Evolutionary conservation across 306 rosid species (phyloP).

Genomic region (Neltuma alba): DNA sequence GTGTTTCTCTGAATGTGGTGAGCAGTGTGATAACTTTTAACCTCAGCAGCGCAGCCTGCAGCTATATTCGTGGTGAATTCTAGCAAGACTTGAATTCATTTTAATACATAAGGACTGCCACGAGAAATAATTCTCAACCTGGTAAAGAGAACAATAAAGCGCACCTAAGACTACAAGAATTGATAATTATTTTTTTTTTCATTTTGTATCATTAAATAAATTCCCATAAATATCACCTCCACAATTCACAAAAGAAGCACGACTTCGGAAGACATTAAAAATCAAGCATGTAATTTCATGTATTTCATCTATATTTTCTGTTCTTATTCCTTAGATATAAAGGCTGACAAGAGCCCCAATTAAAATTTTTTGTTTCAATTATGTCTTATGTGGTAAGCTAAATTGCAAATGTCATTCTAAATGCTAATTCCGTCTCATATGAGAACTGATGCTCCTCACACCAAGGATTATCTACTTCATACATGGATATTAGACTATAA

Average conservation of each 20-base stretch:
- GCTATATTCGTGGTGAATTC: not conserved
- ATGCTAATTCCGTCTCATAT: not conserved
- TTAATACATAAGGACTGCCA: not conserved
- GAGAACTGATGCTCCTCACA: not conserved
- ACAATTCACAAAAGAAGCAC: not conserved
- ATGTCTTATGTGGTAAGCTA: not conserved
- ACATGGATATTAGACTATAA: not conserved
- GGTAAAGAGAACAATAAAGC: not conserved
- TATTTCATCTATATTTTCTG: not conserved
- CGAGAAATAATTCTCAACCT: not conserved
- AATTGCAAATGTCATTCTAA: not conserved
- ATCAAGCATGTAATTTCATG: not conserved
- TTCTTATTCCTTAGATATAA: not conserved
- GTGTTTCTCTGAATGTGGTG: slow-evolving; percentile 28
- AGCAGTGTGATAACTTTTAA: not conserved
- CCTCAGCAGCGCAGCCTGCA: not conserved
- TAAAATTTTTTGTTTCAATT: not conserved
- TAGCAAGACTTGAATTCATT: not conserved
- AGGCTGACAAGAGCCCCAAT: not conserved
- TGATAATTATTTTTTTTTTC: not conserved
- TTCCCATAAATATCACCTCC: not conserved
- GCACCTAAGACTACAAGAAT: not conserved
- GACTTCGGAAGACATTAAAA: not conserved
- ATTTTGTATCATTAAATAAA: not conserved
- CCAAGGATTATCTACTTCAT: not conserved